A percentile compares a stretch with the other conserved stretches of the same genome.
phyloP scores from a whole-genome alignment of 2,329 filamentous ascomycete species.

The Simplicillium aogashimaense region DNA sequence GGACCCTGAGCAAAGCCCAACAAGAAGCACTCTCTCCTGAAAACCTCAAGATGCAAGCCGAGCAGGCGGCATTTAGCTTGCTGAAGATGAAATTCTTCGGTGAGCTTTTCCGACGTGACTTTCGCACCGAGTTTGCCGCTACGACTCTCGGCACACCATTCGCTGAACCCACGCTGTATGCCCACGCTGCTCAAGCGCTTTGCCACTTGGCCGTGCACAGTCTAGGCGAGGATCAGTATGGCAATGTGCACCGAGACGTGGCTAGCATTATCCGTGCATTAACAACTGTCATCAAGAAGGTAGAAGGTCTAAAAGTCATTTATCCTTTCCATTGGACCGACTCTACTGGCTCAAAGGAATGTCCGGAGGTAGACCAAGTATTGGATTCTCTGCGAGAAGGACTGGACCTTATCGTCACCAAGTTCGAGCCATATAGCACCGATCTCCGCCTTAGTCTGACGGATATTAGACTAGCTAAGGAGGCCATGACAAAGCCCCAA shows the following conservation, averaged over 20 bases:
- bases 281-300: slow-evolving; percentile 54
- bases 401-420: slow-evolving; percentile 54
- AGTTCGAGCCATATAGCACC: slow-evolving; percentile 65
- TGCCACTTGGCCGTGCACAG: slow-evolving; percentile 62
- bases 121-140: slow-evolving; percentile 52
- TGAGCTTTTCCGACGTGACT: slow-evolving; percentile 59
- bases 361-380: slow-evolving; percentile 62
- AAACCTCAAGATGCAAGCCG: slow-evolving; percentile 37
- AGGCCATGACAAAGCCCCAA: slow-evolving; percentile 35
- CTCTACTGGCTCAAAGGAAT: slow-evolving; percentile 42
- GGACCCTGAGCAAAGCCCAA: slow-evolving; percentile 41
- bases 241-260: slow-evolving; percentile 78
- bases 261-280: slow-evolving; percentile 64
- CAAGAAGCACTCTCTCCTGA: slow-evolving; percentile 40
- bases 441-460: slow-evolving; percentile 59
- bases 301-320: slow-evolving; percentile 55
- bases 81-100: slow-evolving; percentile 47
- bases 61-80: slow-evolving; percentile 33
- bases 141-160: slow-evolving; percentile 67
- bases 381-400: slow-evolving; percentile 54
- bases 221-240: slow-evolving; percentile 71
- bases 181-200: slow-evolving; percentile 63
- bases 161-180: slow-evolving; percentile 56
- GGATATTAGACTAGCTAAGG: slow-evolving; percentile 66
- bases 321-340: slow-evolving; percentile 73